Conservation (phyloP, 2,329 filamentous ascomycete genomes). For the Helotiales sp. region DNA sequence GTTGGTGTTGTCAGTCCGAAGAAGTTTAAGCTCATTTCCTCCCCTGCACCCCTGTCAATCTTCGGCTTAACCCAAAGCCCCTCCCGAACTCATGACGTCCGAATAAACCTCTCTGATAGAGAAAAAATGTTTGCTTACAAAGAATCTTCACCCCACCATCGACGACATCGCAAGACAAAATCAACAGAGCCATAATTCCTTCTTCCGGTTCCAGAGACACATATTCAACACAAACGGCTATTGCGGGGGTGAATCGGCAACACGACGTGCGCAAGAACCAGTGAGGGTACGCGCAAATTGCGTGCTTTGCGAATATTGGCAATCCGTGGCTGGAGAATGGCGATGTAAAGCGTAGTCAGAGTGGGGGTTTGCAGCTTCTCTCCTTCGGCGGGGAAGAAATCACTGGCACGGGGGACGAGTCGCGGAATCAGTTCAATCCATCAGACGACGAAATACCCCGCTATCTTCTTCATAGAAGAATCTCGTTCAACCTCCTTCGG, state of each 20-base stretch:
- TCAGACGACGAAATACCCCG: neutral
- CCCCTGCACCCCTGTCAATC: neutral
- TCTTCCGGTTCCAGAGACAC: neutral
- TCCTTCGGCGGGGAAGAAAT: neutral
- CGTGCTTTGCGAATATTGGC: slow-evolving; percentile 21
- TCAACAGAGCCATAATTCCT: neutral
- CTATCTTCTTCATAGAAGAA: neutral
- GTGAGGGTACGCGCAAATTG: slow-evolving; percentile 20
- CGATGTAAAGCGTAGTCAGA: slow-evolving; percentile 12
- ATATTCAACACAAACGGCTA: neutral
- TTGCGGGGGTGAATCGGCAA: neutral
- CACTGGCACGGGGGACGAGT: neutral
- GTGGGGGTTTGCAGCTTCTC: slow-evolving; percentile 18
- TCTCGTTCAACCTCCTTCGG: neutral
- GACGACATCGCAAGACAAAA: neutral
- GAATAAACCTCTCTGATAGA: neutral
- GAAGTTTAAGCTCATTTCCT: neutral
- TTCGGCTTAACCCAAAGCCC: neutral
- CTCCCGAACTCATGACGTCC: neutral
- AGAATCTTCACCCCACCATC: neutral
- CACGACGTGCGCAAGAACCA: slow-evolving; percentile 2
- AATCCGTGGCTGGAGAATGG: slow-evolving; percentile 11
- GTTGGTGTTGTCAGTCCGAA: neutral
- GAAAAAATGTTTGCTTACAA: neutral
- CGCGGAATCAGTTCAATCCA: neutral